Conservation (phyloP, 1,284 basidiomycete genomes). For the Malassezia restricta region DNA sequence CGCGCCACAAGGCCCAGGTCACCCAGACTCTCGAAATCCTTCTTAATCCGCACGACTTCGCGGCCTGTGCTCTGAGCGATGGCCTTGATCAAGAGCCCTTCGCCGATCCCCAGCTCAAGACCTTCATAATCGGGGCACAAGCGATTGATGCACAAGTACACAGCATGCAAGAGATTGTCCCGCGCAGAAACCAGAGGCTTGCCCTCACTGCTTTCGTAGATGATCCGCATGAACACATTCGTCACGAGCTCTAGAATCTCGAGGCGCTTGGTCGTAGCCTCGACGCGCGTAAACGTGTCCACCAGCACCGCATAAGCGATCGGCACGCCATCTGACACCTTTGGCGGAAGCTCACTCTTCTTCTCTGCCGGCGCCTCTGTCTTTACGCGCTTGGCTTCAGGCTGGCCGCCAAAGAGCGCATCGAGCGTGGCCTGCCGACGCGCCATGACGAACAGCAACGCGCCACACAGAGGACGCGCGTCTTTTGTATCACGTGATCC, state of each 20-base stretch:
- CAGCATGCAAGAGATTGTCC: conserved; percentile 66
- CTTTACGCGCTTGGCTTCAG: neutral
- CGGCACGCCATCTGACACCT: neutral
- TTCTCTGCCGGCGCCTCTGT: neutral
- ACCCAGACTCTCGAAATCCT: conserved; percentile 83
- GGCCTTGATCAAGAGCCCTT: conserved; percentile 84
- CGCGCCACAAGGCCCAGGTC: conserved; percentile 88
- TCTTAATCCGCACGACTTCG: conserved; percentile 67
- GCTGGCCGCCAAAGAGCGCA: neutral
- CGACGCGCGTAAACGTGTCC: conserved; percentile 76
- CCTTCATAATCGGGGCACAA: conserved; percentile 91
- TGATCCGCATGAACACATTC: conserved; percentile 74
- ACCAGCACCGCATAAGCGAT: conserved; percentile 84
- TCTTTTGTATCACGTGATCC: neutral
- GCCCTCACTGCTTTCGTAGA: conserved; percentile 57
- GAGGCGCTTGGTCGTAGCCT: conserved; percentile 86
- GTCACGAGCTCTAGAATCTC: conserved; percentile 85
- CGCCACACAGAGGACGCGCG: neutral
- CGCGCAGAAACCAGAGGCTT: conserved; percentile 2
- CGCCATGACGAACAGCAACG: neutral
- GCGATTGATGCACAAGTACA: conserved; percentile 96
- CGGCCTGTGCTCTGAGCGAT: conserved; percentile 89
- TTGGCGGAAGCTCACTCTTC: neutral
- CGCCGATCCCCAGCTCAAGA: conserved; percentile 90
- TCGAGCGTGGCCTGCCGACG: neutral